These are phyloP conservation scores for Colletotrichum abscissum DNA, from an alignment of 2,329 filamentous ascomycete genomes.

Conservation along the genomic window DNA sequence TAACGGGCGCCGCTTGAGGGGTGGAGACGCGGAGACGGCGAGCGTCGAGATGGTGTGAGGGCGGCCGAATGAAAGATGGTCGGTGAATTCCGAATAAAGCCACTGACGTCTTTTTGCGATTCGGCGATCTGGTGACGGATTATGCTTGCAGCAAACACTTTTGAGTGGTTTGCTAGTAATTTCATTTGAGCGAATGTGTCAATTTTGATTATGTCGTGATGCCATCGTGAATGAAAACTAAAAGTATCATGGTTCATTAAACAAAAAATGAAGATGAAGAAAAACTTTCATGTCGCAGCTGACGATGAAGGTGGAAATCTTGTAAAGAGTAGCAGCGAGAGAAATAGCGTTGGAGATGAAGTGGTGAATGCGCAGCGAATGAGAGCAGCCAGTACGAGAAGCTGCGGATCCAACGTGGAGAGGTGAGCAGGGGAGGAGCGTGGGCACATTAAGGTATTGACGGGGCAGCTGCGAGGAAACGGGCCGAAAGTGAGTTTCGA, in stretches of 20 bases:
- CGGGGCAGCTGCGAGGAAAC: slow-evolving; percentile 11
- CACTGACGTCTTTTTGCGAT: not conserved
- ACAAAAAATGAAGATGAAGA: not conserved
- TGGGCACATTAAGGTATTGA: not conserved
- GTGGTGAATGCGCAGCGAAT: slow-evolving; percentile 7
- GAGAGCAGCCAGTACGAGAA: not conserved
- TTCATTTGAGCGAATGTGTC: not conserved
- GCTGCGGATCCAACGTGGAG: not conserved
- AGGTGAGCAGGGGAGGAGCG: not conserved
- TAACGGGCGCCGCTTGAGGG: not conserved
- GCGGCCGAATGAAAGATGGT: not conserved
- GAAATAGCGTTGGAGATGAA: slow-evolving; percentile 19
- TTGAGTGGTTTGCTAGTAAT: not conserved
- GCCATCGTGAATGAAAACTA: too few species aligned
- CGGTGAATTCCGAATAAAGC: not conserved
- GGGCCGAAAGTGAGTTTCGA: slow-evolving; percentile 29
- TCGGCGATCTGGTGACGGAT: not conserved
- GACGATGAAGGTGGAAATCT: slow-evolving; percentile 4
- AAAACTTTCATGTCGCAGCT: not conserved
- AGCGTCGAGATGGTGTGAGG: slow-evolving; percentile 1
- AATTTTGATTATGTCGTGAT: not conserved
- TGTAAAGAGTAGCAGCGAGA: slow-evolving; percentile 7
- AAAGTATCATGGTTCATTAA: not conserved
- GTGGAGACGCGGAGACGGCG: too few species aligned
- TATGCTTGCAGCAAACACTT: not conserved